Evolutionary conservation across 2,329 filamentous ascomycete genomes (phyloP).

Genomic region (Sporothrix brasiliensis): DNA sequence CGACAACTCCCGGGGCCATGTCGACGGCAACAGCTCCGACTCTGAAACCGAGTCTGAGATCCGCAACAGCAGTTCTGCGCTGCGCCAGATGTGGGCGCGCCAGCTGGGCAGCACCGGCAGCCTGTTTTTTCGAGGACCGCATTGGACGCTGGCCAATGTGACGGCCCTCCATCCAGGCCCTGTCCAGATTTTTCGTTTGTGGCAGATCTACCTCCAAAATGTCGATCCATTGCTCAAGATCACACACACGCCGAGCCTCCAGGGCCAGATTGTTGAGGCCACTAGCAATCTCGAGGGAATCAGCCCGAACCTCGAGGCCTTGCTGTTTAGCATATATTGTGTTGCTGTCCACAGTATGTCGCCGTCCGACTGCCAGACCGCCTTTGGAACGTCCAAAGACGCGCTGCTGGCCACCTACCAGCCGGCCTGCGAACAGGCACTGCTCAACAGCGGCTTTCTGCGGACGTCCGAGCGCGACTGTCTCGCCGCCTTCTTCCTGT

Average conservation of each 20-base stretch:
- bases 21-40: not conserved
- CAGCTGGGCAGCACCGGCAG: conserved; percentile 43
- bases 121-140: conserved; percentile 57
- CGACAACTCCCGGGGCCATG: not conserved
- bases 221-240: conserved; percentile 63
- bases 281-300: conserved; percentile 48
- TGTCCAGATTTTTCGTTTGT: conserved; percentile 53
- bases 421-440: conserved; percentile 55
- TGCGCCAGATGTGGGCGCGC: conserved; percentile 18
- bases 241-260: conserved; percentile 59
- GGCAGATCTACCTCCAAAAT: conserved; percentile 62
- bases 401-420: conserved; percentile 50
- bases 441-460: conserved; percentile 56
- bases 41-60: conserved; percentile 37
- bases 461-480: conserved; percentile 55
- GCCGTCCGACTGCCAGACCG: conserved; percentile 47
- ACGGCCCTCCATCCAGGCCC: conserved; percentile 54
- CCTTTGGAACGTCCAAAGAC: conserved; percentile 48
- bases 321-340: conserved; percentile 60
- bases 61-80: conserved; percentile 34
- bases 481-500: conserved; percentile 60
- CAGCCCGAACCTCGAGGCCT: conserved; percentile 51
- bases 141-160: conserved; percentile 48
- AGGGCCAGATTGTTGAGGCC: conserved; percentile 56
- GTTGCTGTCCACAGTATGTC: conserved; percentile 49